Percentiles rank a stretch among this genome's conserved stretches.
These are phyloP conservation scores for Juglanconis oblonga DNA, from an alignment of 2,329 filamentous ascomycete species.

Conservation along the genomic window DNA sequence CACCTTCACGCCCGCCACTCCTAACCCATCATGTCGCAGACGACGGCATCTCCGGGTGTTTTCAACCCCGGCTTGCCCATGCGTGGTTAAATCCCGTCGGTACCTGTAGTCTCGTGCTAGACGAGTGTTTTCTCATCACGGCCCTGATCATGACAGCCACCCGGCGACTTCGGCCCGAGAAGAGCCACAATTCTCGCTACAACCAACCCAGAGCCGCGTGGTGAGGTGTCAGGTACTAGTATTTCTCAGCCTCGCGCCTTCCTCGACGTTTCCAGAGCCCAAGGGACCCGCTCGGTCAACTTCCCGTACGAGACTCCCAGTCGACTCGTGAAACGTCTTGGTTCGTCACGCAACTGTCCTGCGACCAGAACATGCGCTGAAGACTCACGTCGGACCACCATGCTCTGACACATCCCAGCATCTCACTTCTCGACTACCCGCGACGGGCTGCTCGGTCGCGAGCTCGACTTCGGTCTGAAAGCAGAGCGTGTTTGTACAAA, in stretches of 20 bases:
- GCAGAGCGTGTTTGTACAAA: background rate
- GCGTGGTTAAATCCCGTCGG: no score
- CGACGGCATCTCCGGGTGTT: no score
- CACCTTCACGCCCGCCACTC: no score
- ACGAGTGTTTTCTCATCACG: background rate
- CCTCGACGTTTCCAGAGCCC: slow-evolving; percentile 8
- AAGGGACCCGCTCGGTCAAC: background rate
- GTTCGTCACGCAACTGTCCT: slow-evolving; percentile 14
- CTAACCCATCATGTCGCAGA: no score
- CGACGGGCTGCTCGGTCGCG: no score
- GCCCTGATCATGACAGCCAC: no score
- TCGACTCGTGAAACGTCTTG: slow-evolving; percentile 2
- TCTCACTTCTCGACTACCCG: background rate
- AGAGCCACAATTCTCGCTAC: slow-evolving; percentile 17
- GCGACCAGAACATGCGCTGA: slow-evolving; percentile 13
- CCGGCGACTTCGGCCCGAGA: slow-evolving; percentile 8
- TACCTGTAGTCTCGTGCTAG: background rate
- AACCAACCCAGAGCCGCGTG: background rate
- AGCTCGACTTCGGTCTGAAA: no score
- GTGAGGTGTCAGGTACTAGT: no score
- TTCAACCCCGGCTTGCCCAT: no score
- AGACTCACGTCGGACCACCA: slow-evolving; percentile 12
- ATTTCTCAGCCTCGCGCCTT: slow-evolving; percentile 8
- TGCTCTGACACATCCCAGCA: slow-evolving; percentile 3
- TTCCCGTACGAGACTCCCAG: background rate